Evolutionary conservation across 805 yeast species (phyloP), one percentile per base, ranked within the genome.

Genomic region (Metschnikowia peoriensis): DNA sequence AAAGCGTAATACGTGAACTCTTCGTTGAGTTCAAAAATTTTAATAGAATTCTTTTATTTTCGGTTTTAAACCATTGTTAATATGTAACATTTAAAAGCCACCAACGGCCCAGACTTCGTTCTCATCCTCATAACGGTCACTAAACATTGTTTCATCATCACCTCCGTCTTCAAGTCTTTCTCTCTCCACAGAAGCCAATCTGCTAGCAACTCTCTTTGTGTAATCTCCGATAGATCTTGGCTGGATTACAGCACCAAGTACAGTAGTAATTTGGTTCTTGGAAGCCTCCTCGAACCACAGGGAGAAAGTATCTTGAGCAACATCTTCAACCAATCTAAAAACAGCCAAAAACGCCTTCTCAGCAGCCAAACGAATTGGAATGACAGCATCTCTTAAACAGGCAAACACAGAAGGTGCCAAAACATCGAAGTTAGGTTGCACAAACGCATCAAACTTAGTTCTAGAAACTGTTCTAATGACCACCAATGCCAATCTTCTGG

Each of bases 361-460:
- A 7, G 97, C 97, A 1, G 97, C 97, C 56, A 93, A 77, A 63
- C 91, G 92, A 60, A 93, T 85, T 5, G 99, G 97, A 63, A 93
- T 89, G 45, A 89, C 76, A n/a, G 85, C 78, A 63, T 92, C 97
- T 58, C 99, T 79, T 40, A 93, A 86, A 66, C 94, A 85, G 0
- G 86, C 73, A 66, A 93, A 93, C 1, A 91, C 84, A 11, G 89
- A 76, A 12, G 94, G 89, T 4, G 80, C 89, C 47, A 93, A 61
- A 0, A 69, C 55, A 58, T 84, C 83, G 56, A 81, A 71, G 61
- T 77, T 74, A 11, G 86, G 84, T 51, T 71, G 70, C 46, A 89
- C 71, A 27, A 81, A 67, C 8, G 65, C 68, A 0, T 75, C 77
- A 57, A 75, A 80, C 53, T 85, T 81, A 61, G 75, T 71, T 63